Percentiles rank a stretch among this genome's conserved stretches.
Conservation (phyloP, 179 eudicot genomes). For the Camellia oleifera region DNA sequence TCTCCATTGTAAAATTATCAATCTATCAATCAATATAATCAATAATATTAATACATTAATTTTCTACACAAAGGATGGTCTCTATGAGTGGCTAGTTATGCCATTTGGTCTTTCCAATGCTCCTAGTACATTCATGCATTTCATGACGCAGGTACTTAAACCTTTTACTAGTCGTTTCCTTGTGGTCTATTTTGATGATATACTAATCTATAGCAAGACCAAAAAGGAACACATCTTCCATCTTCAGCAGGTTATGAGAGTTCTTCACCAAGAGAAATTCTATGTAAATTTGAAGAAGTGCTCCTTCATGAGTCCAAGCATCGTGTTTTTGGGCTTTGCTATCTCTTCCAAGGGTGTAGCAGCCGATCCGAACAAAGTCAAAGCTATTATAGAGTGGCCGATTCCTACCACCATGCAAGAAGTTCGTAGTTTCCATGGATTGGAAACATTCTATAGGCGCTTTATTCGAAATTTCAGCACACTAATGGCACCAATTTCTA, state of each 20-base stretch:
- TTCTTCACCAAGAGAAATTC: constrained; percentile 3
- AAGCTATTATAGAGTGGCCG: neutral
- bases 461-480: constrained; percentile 16
- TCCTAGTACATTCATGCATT: constrained; percentile 6
- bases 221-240: neutral
- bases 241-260: constrained; percentile 2
- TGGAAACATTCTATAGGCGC: constrained; percentile 1
- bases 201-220: constrained; percentile 11
- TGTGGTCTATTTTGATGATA: constrained; percentile 16
- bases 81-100: neutral
- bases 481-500: constrained; percentile 6
- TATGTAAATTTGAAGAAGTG: constrained; percentile 13
- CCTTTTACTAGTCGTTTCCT: constrained; percentile 1
- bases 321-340: constrained; percentile 11
- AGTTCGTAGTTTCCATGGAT: constrained; percentile 4
- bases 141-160: neutral
- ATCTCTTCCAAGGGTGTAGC: neutral
- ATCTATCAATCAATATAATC: too few relatives aligned
- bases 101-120: neutral
- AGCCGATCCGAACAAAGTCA: constrained; percentile 10
- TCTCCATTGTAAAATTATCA: too few relatives aligned
- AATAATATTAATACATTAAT: too few relatives aligned
- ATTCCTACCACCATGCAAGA: constrained; percentile 1
- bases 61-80: neutral
- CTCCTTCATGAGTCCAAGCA: neutral